Evolutionary conservation across 1,139 yeast species (phyloP), one percentile per base, ranked within the genome.

Genomic region (Debaryomyces fabryi): DNA sequence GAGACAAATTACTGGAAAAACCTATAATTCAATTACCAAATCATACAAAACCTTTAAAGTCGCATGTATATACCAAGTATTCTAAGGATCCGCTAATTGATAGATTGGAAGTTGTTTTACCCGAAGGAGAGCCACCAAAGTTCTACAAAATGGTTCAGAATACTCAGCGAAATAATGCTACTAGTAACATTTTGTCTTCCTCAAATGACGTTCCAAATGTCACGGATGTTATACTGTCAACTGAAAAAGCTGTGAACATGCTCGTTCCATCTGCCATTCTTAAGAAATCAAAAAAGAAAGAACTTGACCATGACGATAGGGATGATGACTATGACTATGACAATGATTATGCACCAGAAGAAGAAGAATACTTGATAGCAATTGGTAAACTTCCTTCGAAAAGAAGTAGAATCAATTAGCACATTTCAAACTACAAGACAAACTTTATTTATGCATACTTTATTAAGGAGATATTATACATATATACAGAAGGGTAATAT

Each of bases 121-220:
- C 81, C 0, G 53, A 55, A 7, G 78, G 76, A 0, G 63, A 59
- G 1, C 75, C 76, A 3, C 80, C 81, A 2, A 57, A 49, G 50
- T 76, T 71, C 57, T 76, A 74, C 54, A 75, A 73, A 50, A 44
- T 61, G 18, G 76, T 74, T 9, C 70, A 65, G 43, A 74, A 74
- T 50, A 65, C 63, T 5, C 61, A 52, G 5, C 54, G 55, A 42
- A 25, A 44, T 10, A 52, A 50, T 8, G 10, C 21, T 12, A 27
- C 13, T 13, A 39, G 29, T 16, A 12, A 4, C n/a, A 21, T 5
- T 13, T 8, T n/a, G n/a, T 2, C 4, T 23, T 10, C 8, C 6
- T 16, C n/a, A 36, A 38, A 10, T 23, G 12, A 9, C 7, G 33
- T 2, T n/a, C 6, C 15, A 27, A 39, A 27, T 29, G 20, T 15